Percentiles rank a stretch among this genome's conserved stretches.
Conservation (phyloP, 2,329 filamentous ascomycete species). For the Pseudopyrenochaeta lycopersici region DNA sequence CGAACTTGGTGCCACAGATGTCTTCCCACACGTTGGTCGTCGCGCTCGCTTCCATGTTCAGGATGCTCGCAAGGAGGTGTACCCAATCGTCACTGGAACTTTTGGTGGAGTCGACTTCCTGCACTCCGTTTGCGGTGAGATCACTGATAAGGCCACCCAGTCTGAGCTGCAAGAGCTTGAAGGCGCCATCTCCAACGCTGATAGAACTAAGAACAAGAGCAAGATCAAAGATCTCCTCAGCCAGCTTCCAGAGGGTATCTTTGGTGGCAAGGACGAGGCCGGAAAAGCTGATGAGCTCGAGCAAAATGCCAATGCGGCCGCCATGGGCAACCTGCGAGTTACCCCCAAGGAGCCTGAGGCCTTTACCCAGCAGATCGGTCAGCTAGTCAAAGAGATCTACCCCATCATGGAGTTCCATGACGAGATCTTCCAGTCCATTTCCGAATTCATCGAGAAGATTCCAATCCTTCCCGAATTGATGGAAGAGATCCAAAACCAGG, state of each 20-base stretch:
- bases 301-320: constrained; percentile 74
- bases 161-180: constrained; percentile 91
- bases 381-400: constrained; percentile 81
- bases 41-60: constrained; percentile 74
- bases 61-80: constrained; percentile 73
- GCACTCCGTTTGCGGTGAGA: constrained; percentile 81
- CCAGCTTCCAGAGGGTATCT: constrained; percentile 82
- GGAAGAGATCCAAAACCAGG: constrained; percentile 85
- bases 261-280: constrained; percentile 78
- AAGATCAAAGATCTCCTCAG: constrained; percentile 80
- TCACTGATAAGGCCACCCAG: constrained; percentile 89
- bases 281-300: constrained; percentile 82
- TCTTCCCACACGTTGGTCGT: constrained; percentile 89
- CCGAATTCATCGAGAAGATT: constrained; percentile 81
- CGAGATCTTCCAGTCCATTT: constrained; percentile 81
- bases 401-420: constrained; percentile 93
- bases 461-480: constrained; percentile 85
- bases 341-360: constrained; percentile 84
- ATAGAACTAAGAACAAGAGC: constrained; percentile 73
- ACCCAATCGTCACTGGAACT: constrained; percentile 86
- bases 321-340: constrained; percentile 77
- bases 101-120: constrained; percentile 96
- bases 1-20: constrained; percentile 79
- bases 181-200: constrained; percentile 73
- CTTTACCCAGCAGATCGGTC: constrained; percentile 78